These are phyloP conservation scores for Knoxia roxburghii DNA, from an alignment of 257 asterid species.

Conservation along the genomic window DNA sequence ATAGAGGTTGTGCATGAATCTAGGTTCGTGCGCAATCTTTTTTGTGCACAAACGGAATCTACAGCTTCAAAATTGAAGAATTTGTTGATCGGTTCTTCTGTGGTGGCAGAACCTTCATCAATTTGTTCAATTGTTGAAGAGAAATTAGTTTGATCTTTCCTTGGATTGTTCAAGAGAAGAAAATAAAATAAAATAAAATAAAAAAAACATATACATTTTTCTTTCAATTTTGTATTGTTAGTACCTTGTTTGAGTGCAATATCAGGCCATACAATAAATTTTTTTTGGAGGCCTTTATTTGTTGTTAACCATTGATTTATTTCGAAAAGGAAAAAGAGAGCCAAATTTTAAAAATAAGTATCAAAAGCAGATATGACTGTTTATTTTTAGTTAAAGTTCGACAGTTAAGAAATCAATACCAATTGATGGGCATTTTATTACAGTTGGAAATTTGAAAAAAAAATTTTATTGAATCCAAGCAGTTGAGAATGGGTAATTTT, in stretches of 20 bases:
- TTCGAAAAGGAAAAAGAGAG: conserved; percentile 28
- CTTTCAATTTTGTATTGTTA: conserved; percentile 17
- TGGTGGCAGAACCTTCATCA: conserved; percentile 5
- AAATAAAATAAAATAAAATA: not conserved
- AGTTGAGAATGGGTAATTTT: conserved; percentile 92
- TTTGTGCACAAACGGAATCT: too few relatives aligned
- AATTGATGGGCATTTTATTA: conserved; percentile 76
- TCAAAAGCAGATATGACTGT: conserved; percentile 63
- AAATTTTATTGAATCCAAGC: conserved; percentile 96
- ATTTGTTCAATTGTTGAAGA: not conserved
- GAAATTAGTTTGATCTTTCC: conserved; percentile 21
- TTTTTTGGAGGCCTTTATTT: conserved; percentile 45
- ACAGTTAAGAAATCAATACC: conserved; percentile 75
- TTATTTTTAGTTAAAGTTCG: conserved; percentile 95
- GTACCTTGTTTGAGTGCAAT: conserved; percentile 42
- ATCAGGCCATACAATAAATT: conserved; percentile 48
- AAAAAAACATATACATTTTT: conserved; percentile 3
- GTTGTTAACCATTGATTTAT: conserved; percentile 40
- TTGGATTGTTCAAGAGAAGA: conserved; percentile 11
- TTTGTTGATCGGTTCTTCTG: not conserved
- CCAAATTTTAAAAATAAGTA: conserved; percentile 29
- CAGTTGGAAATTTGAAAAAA: conserved; percentile 90
- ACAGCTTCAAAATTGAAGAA: not conserved
- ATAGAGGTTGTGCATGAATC: too few relatives aligned
- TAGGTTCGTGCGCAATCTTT: too few relatives aligned